phyloP scores from a whole-genome alignment of 352 stramenopile species.

The Chrysophaeum taylorii region DNA sequence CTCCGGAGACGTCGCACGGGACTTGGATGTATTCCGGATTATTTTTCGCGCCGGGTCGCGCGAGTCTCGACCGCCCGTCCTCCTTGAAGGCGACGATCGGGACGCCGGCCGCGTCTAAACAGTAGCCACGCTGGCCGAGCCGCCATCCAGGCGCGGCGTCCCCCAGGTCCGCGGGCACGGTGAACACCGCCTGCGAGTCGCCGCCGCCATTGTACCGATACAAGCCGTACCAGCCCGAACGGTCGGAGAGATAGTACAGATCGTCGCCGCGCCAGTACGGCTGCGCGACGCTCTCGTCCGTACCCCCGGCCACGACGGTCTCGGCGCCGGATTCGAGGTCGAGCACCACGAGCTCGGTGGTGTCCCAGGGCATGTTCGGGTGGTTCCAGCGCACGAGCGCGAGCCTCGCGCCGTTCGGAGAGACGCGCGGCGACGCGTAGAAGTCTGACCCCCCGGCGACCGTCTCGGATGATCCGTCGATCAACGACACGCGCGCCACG shows the following conservation, averaged over 20 bases:
- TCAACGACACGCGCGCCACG: conserved; percentile 32
- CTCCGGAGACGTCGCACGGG: conserved; percentile 26
- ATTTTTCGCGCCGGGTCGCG: conserved; percentile 28
- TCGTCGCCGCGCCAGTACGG: too few species aligned
- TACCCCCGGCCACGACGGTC: conserved; percentile 32
- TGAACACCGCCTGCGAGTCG: conserved; percentile 23
- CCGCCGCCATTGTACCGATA: conserved; percentile 19
- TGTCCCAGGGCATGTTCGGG: conserved; percentile 56
- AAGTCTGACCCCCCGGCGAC: conserved; percentile 15
- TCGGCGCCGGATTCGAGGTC: conserved; percentile 13
- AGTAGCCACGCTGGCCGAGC: conserved; percentile 38
- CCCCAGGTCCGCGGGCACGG: conserved; percentile 40
- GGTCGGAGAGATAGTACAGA: conserved; percentile 45
- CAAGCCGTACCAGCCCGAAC: conserved; percentile 44
- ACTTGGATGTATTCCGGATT: conserved; percentile 15
- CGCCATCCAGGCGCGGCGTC: conserved; percentile 35
- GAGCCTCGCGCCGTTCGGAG: not conserved
- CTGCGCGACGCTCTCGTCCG: too few species aligned
- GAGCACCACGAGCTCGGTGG: conserved; percentile 33
- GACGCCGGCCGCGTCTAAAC: conserved; percentile 32
- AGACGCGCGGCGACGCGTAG: conserved; percentile 9
- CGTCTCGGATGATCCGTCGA: conserved; percentile 13
- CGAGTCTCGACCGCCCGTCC: conserved; percentile 32
- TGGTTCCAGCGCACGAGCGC: conserved; percentile 48
- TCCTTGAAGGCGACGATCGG: conserved; percentile 36